These are phyloP conservation scores for Anthostomella pinea DNA, from an alignment of 2,329 filamentous ascomycete genomes.

Conservation along the genomic window DNA sequence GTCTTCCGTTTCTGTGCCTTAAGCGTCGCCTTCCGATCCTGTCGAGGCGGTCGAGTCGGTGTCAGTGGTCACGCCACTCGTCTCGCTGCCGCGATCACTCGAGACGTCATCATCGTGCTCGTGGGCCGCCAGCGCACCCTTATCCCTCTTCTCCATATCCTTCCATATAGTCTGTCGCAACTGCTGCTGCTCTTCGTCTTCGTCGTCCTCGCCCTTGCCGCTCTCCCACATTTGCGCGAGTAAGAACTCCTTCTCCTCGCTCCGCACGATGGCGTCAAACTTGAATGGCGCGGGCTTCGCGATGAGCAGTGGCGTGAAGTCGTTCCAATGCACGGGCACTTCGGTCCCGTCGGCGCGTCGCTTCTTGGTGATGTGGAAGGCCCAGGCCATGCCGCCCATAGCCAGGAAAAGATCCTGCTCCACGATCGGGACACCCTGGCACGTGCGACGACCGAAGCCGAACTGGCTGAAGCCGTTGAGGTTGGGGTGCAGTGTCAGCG, in stretches of 20 bases:
- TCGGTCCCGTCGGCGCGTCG: constrained; percentile 24
- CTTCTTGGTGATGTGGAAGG: constrained; percentile 32
- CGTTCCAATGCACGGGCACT: constrained; percentile 42
- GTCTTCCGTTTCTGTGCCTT: constrained; percentile 1
- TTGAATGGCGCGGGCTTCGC: constrained; percentile 41
- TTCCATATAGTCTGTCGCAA: constrained; percentile 5
- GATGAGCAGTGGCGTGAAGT: constrained; percentile 42
- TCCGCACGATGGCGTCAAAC: constrained; percentile 36
- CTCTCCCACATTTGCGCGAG: constrained; percentile 36
- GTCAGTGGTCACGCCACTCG: constrained; percentile 7
- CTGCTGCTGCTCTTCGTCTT: constrained; percentile 18
- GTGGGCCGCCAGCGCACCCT: background rate
- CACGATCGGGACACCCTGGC: constrained; percentile 41
- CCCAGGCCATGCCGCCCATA: constrained; percentile 39
- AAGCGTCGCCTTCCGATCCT: constrained; percentile 4
- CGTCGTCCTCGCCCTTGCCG: constrained; percentile 34
- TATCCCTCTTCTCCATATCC: background rate
- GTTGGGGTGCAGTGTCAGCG: constrained; percentile 37
- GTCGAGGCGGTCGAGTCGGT: constrained; percentile 4
- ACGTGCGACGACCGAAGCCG: constrained; percentile 52
- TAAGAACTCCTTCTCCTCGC: constrained; percentile 18
- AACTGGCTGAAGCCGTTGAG: constrained; percentile 44
- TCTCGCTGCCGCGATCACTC: constrained; percentile 18
- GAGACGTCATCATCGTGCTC: constrained; percentile 4
- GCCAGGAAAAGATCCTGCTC: constrained; percentile 40